These are phyloP conservation scores for Suhomyces pyralidae DNA, from an alignment of 805 yeast species.

Conservation along the genomic window DNA sequence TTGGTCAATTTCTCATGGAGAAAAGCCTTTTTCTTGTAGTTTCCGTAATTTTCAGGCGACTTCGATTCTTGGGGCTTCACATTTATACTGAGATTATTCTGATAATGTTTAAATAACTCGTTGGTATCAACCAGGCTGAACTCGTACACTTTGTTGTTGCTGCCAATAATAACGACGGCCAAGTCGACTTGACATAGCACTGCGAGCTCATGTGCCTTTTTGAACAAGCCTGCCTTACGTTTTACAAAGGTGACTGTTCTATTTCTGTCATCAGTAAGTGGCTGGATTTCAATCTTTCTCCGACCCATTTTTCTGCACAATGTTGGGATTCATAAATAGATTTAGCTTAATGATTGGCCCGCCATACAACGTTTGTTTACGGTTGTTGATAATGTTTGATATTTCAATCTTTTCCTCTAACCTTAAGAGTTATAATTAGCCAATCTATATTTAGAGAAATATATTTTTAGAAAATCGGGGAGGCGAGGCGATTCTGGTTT, in stretches of 20 bases:
- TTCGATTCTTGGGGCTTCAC: slow-evolving; percentile 53
- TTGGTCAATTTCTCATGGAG: slow-evolving; percentile 16
- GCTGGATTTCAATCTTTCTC: slow-evolving; percentile 91
- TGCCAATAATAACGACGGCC: slow-evolving; percentile 84
- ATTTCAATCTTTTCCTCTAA: not conserved
- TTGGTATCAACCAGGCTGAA: slow-evolving; percentile 68
- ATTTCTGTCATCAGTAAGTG: slow-evolving; percentile 86
- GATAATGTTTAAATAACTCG: slow-evolving; percentile 19
- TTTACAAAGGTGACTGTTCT: slow-evolving; percentile 84
- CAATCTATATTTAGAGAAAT: not conserved
- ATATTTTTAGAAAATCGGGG: not conserved
- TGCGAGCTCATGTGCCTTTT: slow-evolving; percentile 81
- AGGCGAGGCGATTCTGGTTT: not conserved
- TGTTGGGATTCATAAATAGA: not conserved
- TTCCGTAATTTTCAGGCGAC: slow-evolving; percentile 65
- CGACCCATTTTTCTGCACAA: slow-evolving; percentile 68
- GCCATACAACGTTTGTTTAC: not conserved
- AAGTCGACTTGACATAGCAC: slow-evolving; percentile 91
- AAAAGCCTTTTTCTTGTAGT: slow-evolving; percentile 42
- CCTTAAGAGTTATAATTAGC: not conserved
- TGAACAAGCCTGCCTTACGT: slow-evolving; percentile 90
- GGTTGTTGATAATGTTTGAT: not conserved
- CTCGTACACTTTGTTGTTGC: slow-evolving; percentile 80
- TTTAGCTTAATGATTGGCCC: not conserved
- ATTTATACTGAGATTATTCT: slow-evolving; percentile 6